A percentile compares a stretch with the other conserved stretches of the same genome.
These are phyloP conservation scores for Solanum chiquidenum DNA, from an alignment of 257 asterid species.

Conservation along the genomic window DNA sequence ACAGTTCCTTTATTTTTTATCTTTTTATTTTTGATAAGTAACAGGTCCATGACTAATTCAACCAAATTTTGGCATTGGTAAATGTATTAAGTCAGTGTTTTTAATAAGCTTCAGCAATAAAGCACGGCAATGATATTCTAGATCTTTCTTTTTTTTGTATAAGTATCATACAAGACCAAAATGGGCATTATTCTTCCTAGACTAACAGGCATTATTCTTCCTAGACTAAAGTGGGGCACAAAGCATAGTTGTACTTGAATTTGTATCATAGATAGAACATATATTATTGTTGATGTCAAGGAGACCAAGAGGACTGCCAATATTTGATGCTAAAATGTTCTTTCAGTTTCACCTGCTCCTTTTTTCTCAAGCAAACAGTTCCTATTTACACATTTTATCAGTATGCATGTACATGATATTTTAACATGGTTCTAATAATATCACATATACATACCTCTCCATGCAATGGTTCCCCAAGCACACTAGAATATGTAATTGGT, in stretches of 20 bases:
- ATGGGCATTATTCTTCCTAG: neutral
- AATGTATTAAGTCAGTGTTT: neutral
- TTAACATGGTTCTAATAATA: neutral
- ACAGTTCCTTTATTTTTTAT: neutral
- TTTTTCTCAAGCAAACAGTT: neutral
- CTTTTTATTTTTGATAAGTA: neutral
- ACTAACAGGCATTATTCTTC: neutral
- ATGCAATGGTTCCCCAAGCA: constrained; percentile 98
- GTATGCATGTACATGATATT: neutral
- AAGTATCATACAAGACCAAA: neutral
- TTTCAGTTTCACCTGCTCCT: neutral
- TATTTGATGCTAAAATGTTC: neutral
- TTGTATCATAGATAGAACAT: neutral
- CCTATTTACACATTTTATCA: neutral
- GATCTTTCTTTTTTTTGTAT: neutral
- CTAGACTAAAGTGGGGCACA: neutral
- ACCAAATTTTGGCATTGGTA: neutral
- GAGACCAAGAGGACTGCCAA: neutral
- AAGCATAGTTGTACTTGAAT: neutral
- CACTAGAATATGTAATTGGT: constrained; percentile 94
- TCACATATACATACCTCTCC: constrained; percentile 70
- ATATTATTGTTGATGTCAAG: neutral
- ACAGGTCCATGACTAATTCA: neutral
- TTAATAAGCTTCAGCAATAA: neutral
- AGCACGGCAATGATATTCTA: neutral